Base-by-base conservation (phyloP, 257 asterid species). In the Nicotiana benthamiana region DNA sequence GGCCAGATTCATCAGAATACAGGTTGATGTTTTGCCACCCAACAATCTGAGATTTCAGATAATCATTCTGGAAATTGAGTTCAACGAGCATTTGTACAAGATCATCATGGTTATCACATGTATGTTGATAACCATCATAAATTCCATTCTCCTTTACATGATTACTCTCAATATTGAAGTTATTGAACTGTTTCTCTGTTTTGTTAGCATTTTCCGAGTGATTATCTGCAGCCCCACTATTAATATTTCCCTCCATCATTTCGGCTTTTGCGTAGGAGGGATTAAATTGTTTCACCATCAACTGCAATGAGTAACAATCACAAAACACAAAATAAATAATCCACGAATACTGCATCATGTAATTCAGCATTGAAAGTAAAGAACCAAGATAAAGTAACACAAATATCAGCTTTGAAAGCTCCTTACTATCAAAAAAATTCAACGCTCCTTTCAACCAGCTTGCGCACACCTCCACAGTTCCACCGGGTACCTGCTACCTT, bases 51-150 rank as follows among this genome's bases (percentile, higher is more conserved):
- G 95, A 90, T 83, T 89, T 92, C 92, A 96, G 83, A 85, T 90
- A 96, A 81, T 90, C 97, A 87, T 90, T 94, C 91, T 92, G 95
- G 86, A 92, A 91, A 87, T 85, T 86, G 61, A 93, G 97, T 84
- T 95, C 98, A 61, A 88, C 83, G 82, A 94, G 91, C 95, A 87
- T 89, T 83, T 86, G 90, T 80, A 89, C 86, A 80, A 94, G 97
- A 63, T 90, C 89, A 48, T 92, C 94, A 9, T 85, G 84, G 86
- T 80, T 86, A 83, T 88, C 82, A 83, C 53, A 81, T 76, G 77
- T 72, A 79, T 85, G 85, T 32, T 61, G 61, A 15, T 72, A 82
- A 54, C 82, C 85, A 81, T 72, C 80, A 75, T 24, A 17, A 12
- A 82, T 57, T 53, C 92, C 90, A 81, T 89, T 93, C 85, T 88